A percentile compares a stretch with the other conserved stretches of the same genome.
phyloP scores from a whole-genome alignment of 2,329 filamentous ascomycete species.

The Phyllosticta citriasiana region DNA sequence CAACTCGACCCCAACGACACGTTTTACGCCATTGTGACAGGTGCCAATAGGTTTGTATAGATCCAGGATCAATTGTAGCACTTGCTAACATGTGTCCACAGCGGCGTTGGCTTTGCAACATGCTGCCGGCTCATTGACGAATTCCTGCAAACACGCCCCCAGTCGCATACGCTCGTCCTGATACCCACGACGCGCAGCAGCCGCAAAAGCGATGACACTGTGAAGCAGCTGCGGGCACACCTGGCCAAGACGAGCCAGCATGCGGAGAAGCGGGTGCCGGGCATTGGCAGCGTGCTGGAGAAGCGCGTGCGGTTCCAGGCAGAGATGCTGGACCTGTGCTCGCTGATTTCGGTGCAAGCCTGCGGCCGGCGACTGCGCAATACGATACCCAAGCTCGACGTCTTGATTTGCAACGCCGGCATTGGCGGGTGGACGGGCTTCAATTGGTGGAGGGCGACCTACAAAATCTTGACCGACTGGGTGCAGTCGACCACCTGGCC shows the following conservation, averaged over 20 bases:
- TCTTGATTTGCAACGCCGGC: constrained; percentile 76
- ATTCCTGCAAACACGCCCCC: constrained; percentile 62
- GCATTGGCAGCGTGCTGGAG: constrained; percentile 31
- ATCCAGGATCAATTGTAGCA: neutral
- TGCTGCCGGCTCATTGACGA: constrained; percentile 82
- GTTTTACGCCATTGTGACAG: constrained; percentile 62
- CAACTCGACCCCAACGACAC: neutral
- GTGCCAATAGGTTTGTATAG: constrained; percentile 64
- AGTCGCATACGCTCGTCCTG: constrained; percentile 61
- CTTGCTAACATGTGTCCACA: constrained; percentile 34
- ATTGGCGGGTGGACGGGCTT: constrained; percentile 79
- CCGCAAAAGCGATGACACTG: constrained; percentile 64
- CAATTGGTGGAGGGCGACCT: constrained; percentile 54
- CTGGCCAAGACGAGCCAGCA: constrained; percentile 38
- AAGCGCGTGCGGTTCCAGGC: constrained; percentile 42
- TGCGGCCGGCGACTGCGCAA: constrained; percentile 44
- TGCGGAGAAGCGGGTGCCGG: constrained; percentile 26
- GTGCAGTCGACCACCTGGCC: constrained; percentile 66
- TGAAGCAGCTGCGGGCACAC: constrained; percentile 53
- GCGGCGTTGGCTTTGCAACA: constrained; percentile 78
- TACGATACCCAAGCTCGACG: constrained; percentile 62
- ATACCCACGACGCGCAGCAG: constrained; percentile 73
- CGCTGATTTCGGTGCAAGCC: constrained; percentile 45
- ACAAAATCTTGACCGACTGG: constrained; percentile 50
- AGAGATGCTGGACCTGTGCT: constrained; percentile 49